These are phyloP conservation scores for Clonostachys rosea DNA, from an alignment of 2,329 filamentous ascomycete genomes.

Conservation along the genomic window DNA sequence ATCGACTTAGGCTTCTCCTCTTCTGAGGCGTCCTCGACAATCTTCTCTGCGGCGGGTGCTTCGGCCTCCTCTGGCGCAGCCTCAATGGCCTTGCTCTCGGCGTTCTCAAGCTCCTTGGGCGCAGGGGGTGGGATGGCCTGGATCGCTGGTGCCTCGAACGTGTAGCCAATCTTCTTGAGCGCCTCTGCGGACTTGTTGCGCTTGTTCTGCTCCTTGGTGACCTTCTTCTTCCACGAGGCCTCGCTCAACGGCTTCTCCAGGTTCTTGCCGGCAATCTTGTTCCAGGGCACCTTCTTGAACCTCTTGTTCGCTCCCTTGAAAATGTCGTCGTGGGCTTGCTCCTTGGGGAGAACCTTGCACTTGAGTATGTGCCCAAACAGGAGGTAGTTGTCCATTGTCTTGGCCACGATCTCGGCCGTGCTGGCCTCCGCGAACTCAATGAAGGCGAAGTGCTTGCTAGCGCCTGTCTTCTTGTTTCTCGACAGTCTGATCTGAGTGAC, in stretches of 20 bases:
- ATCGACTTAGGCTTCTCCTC: conserved; percentile 13
- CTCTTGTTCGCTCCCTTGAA: conserved; percentile 89
- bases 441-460: conserved; percentile 91
- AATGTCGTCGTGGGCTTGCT: conserved; percentile 73
- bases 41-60: conserved; percentile 18
- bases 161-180: conserved; percentile 77
- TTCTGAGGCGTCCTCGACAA: conserved; percentile 10
- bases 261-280: conserved; percentile 74
- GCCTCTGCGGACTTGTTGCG: conserved; percentile 66
- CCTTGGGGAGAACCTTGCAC: conserved; percentile 72
- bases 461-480: conserved; percentile 86
- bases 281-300: conserved; percentile 85
- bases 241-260: conserved; percentile 70
- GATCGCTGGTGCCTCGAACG: conserved; percentile 70
- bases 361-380: conserved; percentile 92
- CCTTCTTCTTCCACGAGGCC: conserved; percentile 73
- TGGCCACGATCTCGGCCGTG: conserved; percentile 82
- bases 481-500: conserved; percentile 78
- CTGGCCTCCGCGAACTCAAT: conserved; percentile 80
- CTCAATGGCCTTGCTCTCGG: conserved; percentile 24
- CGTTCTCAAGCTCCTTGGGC: conserved; percentile 22
- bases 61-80: conserved; percentile 22
- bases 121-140: conserved; percentile 48
- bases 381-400: conserved; percentile 97
- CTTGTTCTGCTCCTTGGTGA: conserved; percentile 67